Evolutionary conservation across 148 eudicot genomes (phyloP).

Genomic region (Chenopodium formosanum): DNA sequence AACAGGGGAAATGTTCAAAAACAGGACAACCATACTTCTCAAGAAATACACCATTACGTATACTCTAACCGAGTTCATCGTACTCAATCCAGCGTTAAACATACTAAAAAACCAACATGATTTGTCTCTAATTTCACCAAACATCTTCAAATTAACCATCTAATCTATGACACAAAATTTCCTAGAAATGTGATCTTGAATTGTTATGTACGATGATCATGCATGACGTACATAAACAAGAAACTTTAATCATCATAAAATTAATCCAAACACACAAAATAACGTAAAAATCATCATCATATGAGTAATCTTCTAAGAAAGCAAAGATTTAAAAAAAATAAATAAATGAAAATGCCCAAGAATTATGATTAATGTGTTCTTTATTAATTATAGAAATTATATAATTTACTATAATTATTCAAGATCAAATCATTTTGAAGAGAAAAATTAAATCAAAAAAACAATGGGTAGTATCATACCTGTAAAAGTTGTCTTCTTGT

Average conservation of each 20-base stretch:
- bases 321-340: neutral
- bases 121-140: neutral
- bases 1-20: neutral
- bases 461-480: conserved; percentile 14
- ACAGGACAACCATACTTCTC: neutral
- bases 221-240: neutral
- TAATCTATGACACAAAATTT: neutral
- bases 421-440: neutral
- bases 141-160: neutral
- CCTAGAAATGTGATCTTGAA: neutral
- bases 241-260: neutral
- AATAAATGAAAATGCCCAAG: too few relatives aligned
- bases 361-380: neutral
- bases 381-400: neutral
- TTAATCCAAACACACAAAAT: neutral
- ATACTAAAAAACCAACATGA: neutral
- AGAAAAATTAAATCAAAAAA: neutral
- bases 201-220: neutral
- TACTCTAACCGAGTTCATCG: too few relatives aligned
- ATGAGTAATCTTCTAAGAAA: neutral
- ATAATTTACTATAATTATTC: neutral
- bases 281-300: neutral
- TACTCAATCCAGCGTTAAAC: too few relatives aligned
- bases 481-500: neutral
- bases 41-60: neutral